These are phyloP conservation scores for Funneliformis caledonium DNA, from an alignment of 371 early-diverging fungal species.

Conservation along the genomic window DNA sequence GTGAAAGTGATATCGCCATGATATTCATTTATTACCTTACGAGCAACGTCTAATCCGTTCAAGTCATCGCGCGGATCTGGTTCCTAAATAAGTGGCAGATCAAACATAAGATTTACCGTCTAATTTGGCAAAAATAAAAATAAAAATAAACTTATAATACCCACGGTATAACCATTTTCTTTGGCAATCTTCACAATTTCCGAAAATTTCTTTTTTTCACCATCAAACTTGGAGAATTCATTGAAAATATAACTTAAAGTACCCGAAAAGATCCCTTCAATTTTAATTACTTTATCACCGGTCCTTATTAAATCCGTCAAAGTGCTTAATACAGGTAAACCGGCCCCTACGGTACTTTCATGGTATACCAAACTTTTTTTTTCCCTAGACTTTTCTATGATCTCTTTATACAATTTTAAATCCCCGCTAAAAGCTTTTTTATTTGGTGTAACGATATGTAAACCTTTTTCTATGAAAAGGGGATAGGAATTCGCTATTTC, in stretches of 20 bases:
- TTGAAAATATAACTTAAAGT: slow-evolving; percentile 96
- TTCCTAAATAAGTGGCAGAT: slow-evolving; percentile 56
- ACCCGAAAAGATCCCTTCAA: slow-evolving; percentile 97
- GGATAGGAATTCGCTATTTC: slow-evolving; percentile 83
- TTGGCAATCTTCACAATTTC: slow-evolving; percentile 90
- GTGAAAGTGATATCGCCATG: not conserved
- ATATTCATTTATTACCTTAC: slow-evolving; percentile 69
- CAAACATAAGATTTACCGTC: not conserved
- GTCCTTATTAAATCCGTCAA: slow-evolving; percentile 88
- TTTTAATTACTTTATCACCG: slow-evolving; percentile 87
- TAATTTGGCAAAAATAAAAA: not conserved
- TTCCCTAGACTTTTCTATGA: slow-evolving; percentile 59
- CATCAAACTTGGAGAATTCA: slow-evolving; percentile 75
- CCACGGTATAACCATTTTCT: slow-evolving; percentile 88
- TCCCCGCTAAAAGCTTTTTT: slow-evolving; percentile 93
- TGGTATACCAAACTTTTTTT: slow-evolving; percentile 74
- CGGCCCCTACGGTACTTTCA: slow-evolving; percentile 98
- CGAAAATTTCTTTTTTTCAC: slow-evolving; percentile 65
- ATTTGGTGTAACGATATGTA: slow-evolving; percentile 96
- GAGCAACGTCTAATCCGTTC: slow-evolving; percentile 98
- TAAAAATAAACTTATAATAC: not conserved
- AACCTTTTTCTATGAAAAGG: slow-evolving; percentile 74
- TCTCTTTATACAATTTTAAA: slow-evolving; percentile 70
- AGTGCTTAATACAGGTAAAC: slow-evolving; percentile 93
- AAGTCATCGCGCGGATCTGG: slow-evolving; percentile 98